Conservation (phyloP, 2,329 filamentous ascomycete species). For the Trichophyton verrucosum region DNA sequence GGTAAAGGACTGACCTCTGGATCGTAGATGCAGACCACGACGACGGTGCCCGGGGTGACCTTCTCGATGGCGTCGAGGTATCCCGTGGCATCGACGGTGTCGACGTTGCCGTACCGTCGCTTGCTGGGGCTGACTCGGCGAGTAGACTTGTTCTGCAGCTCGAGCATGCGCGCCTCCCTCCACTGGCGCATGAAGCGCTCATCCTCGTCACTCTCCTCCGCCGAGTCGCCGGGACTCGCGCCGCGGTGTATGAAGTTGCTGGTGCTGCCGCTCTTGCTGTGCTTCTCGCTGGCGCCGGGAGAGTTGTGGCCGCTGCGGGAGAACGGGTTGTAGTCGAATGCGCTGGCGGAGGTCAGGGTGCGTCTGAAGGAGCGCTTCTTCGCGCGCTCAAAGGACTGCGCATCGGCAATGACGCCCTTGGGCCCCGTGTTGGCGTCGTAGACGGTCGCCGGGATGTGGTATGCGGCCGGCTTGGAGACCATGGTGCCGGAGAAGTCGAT, state of each 20-base stretch:
- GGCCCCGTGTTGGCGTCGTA: constrained; percentile 41
- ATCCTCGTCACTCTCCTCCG: constrained; percentile 42
- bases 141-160: constrained; percentile 56
- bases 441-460: constrained; percentile 34
- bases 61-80: constrained; percentile 97
- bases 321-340: constrained; percentile 21
- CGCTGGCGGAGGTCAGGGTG: constrained; percentile 28
- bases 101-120: constrained; percentile 64
- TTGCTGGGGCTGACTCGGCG: constrained; percentile 65
- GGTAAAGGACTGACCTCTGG: constrained; percentile 35
- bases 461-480: constrained; percentile 28
- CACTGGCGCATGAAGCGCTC: constrained; percentile 73
- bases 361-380: constrained; percentile 36
- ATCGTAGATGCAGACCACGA: constrained; percentile 90
- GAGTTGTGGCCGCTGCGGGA: constrained; percentile 10
- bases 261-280: neutral
- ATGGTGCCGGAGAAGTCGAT: constrained; percentile 18
- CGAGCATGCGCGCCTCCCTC: constrained; percentile 65
- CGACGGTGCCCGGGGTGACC: constrained; percentile 63
- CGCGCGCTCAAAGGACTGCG: constrained; percentile 38
- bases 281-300: neutral
- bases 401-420: constrained; percentile 41
- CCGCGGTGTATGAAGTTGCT: neutral
- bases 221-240: constrained; percentile 9
- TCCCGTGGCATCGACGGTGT: constrained; percentile 75